Conservation (phyloP, 2,329 filamentous ascomycete genomes). For the Diatrype stigma region DNA sequence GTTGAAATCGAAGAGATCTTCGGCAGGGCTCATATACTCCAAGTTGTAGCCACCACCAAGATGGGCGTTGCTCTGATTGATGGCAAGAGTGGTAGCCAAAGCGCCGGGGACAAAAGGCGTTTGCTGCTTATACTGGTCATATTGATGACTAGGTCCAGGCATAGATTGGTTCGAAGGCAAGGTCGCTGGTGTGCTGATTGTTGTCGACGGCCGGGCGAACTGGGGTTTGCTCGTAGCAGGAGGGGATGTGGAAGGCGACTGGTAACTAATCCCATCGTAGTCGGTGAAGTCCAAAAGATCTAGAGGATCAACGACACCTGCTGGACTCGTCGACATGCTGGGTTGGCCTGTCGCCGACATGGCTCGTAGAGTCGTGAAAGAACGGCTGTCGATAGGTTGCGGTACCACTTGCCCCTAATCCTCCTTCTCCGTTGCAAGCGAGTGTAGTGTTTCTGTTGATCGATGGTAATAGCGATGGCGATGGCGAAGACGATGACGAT, state of each 20-base stretch:
- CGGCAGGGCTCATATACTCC: slow-evolving; percentile 54
- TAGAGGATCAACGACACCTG: slow-evolving; percentile 42
- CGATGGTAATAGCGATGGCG: no score
- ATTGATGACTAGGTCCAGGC: slow-evolving; percentile 85
- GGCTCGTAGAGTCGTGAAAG: not conserved
- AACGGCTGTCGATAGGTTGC: not conserved
- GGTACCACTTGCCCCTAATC: not conserved
- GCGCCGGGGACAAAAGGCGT: slow-evolving; percentile 87
- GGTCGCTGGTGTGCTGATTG: slow-evolving; percentile 50
- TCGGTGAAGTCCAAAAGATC: slow-evolving; percentile 59
- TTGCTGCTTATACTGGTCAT: slow-evolving; percentile 92
- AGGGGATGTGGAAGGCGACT: slow-evolving; percentile 58
- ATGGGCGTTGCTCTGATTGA: slow-evolving; percentile 59
- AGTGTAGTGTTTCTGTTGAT: not conserved
- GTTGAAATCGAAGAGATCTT: slow-evolving; percentile 70
- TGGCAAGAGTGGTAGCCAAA: slow-evolving; percentile 71
- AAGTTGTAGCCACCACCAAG: slow-evolving; percentile 46
- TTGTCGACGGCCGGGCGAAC: slow-evolving; percentile 48
- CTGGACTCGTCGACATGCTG: slow-evolving; percentile 14
- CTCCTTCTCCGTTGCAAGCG: no score
- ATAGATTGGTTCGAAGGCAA: slow-evolving; percentile 56
- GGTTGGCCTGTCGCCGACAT: slow-evolving; percentile 19
- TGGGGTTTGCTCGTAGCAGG: slow-evolving; percentile 48
- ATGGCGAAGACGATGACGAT: no score
- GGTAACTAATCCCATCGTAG: slow-evolving; percentile 58